These are phyloP conservation scores for Halophytophthora polymorphica DNA, from an alignment of 352 stramenopile genomes.

Conservation along the genomic window DNA sequence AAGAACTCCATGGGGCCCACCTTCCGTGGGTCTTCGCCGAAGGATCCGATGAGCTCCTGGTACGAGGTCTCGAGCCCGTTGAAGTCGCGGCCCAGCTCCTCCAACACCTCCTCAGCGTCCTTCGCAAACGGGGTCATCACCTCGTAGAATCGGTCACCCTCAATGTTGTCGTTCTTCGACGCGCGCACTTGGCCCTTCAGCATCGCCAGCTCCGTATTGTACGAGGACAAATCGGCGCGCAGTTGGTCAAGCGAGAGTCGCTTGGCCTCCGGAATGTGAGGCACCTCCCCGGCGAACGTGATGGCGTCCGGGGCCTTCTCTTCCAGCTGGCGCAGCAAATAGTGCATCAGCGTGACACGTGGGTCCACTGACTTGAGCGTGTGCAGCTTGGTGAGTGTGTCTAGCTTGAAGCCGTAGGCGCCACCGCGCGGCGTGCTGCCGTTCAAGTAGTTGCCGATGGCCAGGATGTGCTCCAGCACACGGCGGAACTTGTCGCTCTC, in stretches of 20 bases:
- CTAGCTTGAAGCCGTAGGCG: slow-evolving; percentile 91
- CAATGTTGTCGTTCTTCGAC: slow-evolving; percentile 72
- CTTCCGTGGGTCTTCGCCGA: slow-evolving; percentile 81
- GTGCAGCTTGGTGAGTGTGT: slow-evolving; percentile 88
- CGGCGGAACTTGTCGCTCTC: slow-evolving; percentile 80
- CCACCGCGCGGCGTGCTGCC: slow-evolving; percentile 82
- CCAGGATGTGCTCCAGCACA: slow-evolving; percentile 82
- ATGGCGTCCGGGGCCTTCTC: slow-evolving; percentile 75
- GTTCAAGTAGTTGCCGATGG: slow-evolving; percentile 93
- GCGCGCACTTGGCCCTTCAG: slow-evolving; percentile 78
- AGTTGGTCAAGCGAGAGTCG: slow-evolving; percentile 80
- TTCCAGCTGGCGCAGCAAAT: slow-evolving; percentile 72
- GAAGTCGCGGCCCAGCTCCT: slow-evolving; percentile 79
- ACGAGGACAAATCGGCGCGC: slow-evolving; percentile 71
- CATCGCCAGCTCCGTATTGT: slow-evolving; percentile 84
- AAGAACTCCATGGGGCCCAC: slow-evolving; percentile 84
- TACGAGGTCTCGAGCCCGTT: slow-evolving; percentile 67
- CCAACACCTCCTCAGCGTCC: slow-evolving; percentile 76
- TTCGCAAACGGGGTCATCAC: slow-evolving; percentile 79
- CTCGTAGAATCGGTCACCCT: slow-evolving; percentile 77
- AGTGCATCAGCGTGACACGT: slow-evolving; percentile 82
- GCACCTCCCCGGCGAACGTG: slow-evolving; percentile 72
- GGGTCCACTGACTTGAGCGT: slow-evolving; percentile 82
- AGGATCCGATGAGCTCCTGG: slow-evolving; percentile 76
- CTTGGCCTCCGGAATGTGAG: slow-evolving; percentile 76